Evolutionary conservation across 2,329 filamentous ascomycete genomes (phyloP), one percentile per base, ranked within the genome.

Genomic region (Aspergillus alliaceus): DNA sequence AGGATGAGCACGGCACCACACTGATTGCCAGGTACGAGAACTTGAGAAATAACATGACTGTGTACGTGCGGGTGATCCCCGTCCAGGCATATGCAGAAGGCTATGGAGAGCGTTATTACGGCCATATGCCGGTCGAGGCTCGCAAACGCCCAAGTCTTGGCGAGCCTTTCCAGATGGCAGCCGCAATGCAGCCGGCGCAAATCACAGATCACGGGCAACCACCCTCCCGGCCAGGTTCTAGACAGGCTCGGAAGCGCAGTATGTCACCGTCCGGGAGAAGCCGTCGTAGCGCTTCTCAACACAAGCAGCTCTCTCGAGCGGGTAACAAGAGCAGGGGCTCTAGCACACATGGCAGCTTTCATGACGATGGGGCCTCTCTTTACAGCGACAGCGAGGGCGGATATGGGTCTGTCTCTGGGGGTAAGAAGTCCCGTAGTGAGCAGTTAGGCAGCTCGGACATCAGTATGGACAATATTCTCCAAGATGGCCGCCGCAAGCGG

Each of bases 11-110:
- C 68, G 91, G 91, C 69, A 93, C 90, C 69, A 96, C 90, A 59
- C 86, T 99, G 70, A 98, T 99, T 75, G 92, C 93, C 62, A 87
- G 91, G 59, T 97, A 96, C 75, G 93, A 98, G 77, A 99, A 99
- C 80, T 92, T 99, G 72, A 84, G 84, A 66, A 87, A 96, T 75
- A 89, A 93, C 75, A 96, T 96, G 90, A 86, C 89, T 44, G 91
- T 99, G 67, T 95, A 95, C 74, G 93, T 99, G 60, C 87, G 93
- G 70, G 89, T 95, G 59, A 90, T 92, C 55, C 77, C 79, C 57
- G 82, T 83, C 60, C 77, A 85, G 58, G 81, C 82, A 47, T 82
- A 84, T 54, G 59, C 77, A 9, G 71, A 74, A 34, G 72, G 73
- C n/a, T 77, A 80, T 63, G 67, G 71, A 42, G 78, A 78, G 57